Evolutionary conservation across 306 rosid genomes (phyloP).

Genomic region (Amphicarpaea edgeworthii): DNA sequence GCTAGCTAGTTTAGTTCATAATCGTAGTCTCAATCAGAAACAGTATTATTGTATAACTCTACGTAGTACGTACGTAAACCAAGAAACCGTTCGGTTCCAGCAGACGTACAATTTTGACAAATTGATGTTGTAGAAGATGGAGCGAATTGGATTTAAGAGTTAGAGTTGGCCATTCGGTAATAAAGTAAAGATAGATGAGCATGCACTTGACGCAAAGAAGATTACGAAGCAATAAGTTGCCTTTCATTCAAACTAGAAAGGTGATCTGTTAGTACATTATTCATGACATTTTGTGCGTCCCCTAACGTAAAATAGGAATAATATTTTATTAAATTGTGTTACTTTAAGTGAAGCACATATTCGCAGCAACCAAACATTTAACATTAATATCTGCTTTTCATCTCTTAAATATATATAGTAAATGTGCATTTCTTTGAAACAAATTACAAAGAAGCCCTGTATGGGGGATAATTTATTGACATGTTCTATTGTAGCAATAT

Average conservation of each 20-base stretch:
- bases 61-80: conserved; percentile 18
- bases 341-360: conserved; percentile 61
- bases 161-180: neutral
- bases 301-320: conserved; percentile 42
- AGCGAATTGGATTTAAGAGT: neutral
- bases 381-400: neutral
- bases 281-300: neutral
- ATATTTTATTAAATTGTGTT: conserved; percentile 39
- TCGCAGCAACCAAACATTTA: conserved; percentile 36
- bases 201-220: neutral
- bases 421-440: conserved; percentile 23
- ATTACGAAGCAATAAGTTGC: neutral
- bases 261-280: neutral
- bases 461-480: neutral
- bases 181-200: conserved; percentile 1
- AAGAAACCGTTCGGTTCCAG: conserved; percentile 18
- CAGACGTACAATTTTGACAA: conserved; percentile 17
- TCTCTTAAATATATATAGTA: conserved; percentile 8
- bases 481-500: neutral
- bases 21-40: neutral
- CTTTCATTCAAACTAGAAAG: neutral
- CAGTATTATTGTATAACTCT: neutral
- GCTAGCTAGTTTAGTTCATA: neutral
- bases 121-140: too few relatives aligned
- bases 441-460: conserved; percentile 23